Conservation (phyloP, 345 rosid genomes). For the Anastatica hierochuntica region DNA sequence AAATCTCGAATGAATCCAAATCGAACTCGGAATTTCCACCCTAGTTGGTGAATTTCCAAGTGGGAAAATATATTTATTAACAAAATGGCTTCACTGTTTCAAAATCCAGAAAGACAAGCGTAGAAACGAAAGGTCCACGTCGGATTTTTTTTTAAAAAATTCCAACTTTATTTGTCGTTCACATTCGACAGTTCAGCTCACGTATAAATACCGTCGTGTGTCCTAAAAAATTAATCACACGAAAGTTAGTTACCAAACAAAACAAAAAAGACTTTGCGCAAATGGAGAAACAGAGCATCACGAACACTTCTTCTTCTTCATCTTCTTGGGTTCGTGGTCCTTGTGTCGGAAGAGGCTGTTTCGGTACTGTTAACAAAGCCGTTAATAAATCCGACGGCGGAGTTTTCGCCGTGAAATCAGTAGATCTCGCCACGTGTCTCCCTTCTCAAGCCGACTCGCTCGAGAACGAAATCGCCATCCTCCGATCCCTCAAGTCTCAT, state of each 20-base stretch:
- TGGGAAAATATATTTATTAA: too few species aligned
- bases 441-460: constrained; percentile 32
- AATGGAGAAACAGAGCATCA: constrained; percentile 13
- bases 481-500: constrained; percentile 34
- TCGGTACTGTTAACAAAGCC: constrained; percentile 46
- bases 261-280: not conserved
- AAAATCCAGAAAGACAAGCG: constrained; percentile 22
- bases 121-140: constrained; percentile 24
- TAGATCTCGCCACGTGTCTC: constrained; percentile 30
- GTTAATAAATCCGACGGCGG: constrained; percentile 27
- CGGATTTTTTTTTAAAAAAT: constrained; percentile 5
- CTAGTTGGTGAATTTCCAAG: too few species aligned
- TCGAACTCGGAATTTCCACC: too few species aligned
- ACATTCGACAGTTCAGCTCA: constrained; percentile 15
- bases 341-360: constrained; percentile 51
- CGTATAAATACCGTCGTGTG: constrained; percentile 29
- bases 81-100: constrained; percentile 17
- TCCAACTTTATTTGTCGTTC: constrained; percentile 24
- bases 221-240: constrained; percentile 11
- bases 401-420: constrained; percentile 59
- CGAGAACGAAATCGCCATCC: constrained; percentile 52
- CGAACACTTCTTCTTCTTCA: constrained; percentile 20
- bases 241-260: constrained; percentile 1
- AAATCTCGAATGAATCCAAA: too few species aligned
- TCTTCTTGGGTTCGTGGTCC: constrained; percentile 41